phyloP scores from a whole-genome alignment of 306 rosid species.

The Acmispon strigosus region DNA sequence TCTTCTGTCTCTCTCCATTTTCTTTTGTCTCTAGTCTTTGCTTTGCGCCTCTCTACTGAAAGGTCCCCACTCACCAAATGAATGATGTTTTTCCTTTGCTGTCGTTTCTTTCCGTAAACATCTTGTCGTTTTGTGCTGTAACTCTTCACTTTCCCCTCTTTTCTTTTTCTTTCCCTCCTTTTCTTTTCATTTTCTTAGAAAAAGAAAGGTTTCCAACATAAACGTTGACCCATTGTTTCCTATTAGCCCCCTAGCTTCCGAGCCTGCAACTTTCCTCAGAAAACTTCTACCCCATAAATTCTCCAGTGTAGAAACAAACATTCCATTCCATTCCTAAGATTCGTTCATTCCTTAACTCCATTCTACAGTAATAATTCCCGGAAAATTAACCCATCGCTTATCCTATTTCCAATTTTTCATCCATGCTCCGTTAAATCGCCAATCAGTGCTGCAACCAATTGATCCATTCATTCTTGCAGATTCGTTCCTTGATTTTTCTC shows the following conservation, averaged over 20 bases:
- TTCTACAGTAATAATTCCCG: background rate
- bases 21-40: background rate
- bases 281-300: no score
- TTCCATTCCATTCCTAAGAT: background rate
- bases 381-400: background rate
- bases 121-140: background rate
- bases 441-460: background rate
- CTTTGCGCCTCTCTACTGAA: background rate
- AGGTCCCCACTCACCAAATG: slow-evolving; percentile 14
- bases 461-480: background rate
- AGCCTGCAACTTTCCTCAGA: no score
- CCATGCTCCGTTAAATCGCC: background rate
- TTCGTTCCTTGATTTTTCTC: background rate
- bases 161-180: background rate
- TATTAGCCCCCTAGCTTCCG: no score
- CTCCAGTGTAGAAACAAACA: background rate
- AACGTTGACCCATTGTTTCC: slow-evolving; percentile 30
- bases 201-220: slow-evolving; percentile 13
- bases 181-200: background rate
- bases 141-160: background rate
- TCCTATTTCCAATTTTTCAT: background rate
- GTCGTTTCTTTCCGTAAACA: no score
- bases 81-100: background rate
- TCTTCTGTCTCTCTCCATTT: background rate
- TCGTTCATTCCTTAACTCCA: background rate